A percentile compares a stretch with the other conserved stretches of the same genome.
Evolutionary conservation across 2,329 filamentous ascomycete species (phyloP).

Genomic region (Colletotrichum salicis): DNA sequence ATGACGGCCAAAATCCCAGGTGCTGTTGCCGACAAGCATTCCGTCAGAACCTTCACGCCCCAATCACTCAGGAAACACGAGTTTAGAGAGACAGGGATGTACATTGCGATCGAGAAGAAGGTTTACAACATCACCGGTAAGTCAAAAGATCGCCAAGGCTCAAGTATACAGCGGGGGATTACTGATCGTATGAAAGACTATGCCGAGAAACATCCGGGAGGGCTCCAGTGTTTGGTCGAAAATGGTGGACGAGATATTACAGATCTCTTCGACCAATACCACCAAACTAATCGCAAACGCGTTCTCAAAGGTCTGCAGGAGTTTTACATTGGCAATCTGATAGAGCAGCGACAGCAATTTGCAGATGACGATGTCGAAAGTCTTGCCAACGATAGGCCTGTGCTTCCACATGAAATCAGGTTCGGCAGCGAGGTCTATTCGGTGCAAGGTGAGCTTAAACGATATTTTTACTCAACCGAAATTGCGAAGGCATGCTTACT

Average conservation of each 20-base stretch:
- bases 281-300: neutral
- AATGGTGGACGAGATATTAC: conserved; percentile 30
- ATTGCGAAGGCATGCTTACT: rapidly evolving
- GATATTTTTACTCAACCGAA: neutral
- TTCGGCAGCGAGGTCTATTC: conserved; percentile 8
- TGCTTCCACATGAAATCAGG: conserved; percentile 15
- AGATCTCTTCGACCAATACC: conserved; percentile 16
- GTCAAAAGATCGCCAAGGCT: neutral
- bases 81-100: conserved; percentile 21
- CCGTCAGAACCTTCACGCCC: neutral
- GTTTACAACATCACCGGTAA: conserved; percentile 36
- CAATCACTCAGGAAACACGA: conserved; percentile 13
- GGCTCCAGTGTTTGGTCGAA: conserved; percentile 1
- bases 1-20: neutral
- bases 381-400: neutral
- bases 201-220: conserved; percentile 31
- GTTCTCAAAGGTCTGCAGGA: conserved; percentile 16
- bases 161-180: neutral
- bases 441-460: neutral
- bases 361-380: neutral
- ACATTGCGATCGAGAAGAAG: conserved; percentile 16
- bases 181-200: conserved; percentile 23
- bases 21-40: neutral
- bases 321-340: conserved; percentile 13
- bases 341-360: neutral